Percentiles rank a stretch among this genome's conserved stretches.
Evolutionary conservation across 306 rosid species (phyloP).

Genomic region (Rosa persica): DNA sequence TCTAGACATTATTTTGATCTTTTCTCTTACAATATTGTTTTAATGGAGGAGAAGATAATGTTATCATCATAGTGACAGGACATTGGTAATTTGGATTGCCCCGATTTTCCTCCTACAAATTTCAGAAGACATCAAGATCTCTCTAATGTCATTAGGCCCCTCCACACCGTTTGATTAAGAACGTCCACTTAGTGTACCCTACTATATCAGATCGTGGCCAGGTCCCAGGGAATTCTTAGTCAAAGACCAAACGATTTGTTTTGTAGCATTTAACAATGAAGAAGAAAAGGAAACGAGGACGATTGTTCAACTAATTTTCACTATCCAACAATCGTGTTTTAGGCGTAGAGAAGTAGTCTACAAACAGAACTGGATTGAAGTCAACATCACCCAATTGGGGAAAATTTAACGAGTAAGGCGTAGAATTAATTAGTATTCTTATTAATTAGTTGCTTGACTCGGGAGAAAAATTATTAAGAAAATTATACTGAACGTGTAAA

Average conservation of each 20-base stretch:
- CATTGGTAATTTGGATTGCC: not conserved
- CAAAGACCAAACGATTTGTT: not conserved
- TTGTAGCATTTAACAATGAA: not conserved
- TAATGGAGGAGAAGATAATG: not conserved
- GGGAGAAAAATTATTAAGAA: not conserved
- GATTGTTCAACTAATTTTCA: conserved; percentile 1
- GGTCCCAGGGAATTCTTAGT: not conserved
- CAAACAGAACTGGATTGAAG: not conserved
- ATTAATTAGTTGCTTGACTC: too few relatives aligned
- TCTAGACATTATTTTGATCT: not conserved
- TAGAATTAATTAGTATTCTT: too few relatives aligned
- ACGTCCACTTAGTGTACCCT: not conserved
- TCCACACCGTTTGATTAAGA: not conserved
- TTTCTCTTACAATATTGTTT: not conserved
- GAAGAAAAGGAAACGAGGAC: not conserved
- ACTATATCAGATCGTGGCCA: not conserved
- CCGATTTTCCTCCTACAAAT: not conserved
- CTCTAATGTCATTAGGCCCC: not conserved
- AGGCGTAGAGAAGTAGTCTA: not conserved
- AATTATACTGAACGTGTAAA: too few relatives aligned
- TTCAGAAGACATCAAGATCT: not conserved
- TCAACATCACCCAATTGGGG: not conserved
- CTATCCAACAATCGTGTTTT: not conserved
- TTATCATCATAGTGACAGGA: not conserved
- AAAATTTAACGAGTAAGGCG: not conserved